Base-by-base conservation (phyloP, 2,329 filamentous ascomycete genomes). In the Magnaporthiopsis incrustans region DNA sequence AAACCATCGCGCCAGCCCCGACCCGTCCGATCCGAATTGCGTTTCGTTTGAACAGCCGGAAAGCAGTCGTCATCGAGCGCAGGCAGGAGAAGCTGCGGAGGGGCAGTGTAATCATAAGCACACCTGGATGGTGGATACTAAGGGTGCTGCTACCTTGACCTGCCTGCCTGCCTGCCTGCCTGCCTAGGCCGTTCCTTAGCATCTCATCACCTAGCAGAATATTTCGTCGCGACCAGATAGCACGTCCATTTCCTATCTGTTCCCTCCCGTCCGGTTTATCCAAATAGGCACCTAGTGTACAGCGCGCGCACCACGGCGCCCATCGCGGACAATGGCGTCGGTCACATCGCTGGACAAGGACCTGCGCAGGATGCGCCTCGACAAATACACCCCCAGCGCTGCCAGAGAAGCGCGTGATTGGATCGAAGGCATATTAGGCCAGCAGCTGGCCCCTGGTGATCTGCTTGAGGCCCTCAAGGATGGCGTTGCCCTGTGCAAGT, bases 311-410 rank as follows among this genome's bases (percentile, higher is more conserved):
- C 44, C 44, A n/a, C 44, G 44, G 7, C 33, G 27, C 38, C 18
- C 38, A 44, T 25, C 60, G 22, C 30, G 26, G 26, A 61, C 60
- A 67, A 98, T 98, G 94, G 93, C 94, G 70, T 97, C 94, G 56
- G 94, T 98, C 38, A 85, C 91, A 68, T 97, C 92, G 67, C 82
- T 99, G 66, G 95, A 98, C 78, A 94, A 94, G 77, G 95, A 99
- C 81, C 84, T 99, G 86, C 91, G 91, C 82, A 92, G 88, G 75
- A 77, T 98, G 83, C 93, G 95, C 77, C 82, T 97, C 71, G 91
- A 93, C 66, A 91, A 94, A 78, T 98, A 97, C 78, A 98, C 94
- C 1, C 92, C 92, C 27, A 87, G 89, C 70, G 93, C 93, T 57
- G 93, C 92, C 62, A 91, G 91, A 70, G 93, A 98, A 79, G 89